Evolutionary conservation across 495 filamentous ascomycete species (phyloP).

Genomic region (Hypomontagnella monticulosa): DNA sequence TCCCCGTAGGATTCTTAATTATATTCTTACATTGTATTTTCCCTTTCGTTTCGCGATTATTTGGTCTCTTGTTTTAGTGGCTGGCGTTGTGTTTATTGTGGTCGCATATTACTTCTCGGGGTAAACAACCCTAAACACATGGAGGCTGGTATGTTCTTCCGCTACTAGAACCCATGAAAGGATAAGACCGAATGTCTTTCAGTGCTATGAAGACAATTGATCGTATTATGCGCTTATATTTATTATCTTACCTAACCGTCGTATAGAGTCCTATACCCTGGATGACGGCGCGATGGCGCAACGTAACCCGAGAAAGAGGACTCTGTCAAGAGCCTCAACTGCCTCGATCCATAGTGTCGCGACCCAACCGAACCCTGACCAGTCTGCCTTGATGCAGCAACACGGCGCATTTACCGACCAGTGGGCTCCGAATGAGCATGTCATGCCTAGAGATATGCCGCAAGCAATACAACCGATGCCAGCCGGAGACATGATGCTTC

Average conservation of each 20-base stretch:
- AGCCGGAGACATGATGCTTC: conserved; percentile 73
- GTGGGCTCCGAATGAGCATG: conserved; percentile 60
- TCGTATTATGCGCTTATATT: neutral
- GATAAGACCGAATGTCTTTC: neutral
- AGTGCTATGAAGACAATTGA: neutral
- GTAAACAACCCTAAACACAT: conserved; percentile 48
- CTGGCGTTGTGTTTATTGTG: conserved; percentile 43
- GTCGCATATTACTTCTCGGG: conserved; percentile 33
- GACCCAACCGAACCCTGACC: conserved; percentile 73
- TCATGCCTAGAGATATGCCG: conserved; percentile 55
- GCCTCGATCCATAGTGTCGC: conserved; percentile 78
- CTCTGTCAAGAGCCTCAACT: conserved; percentile 83
- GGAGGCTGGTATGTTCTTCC: conserved; percentile 36
- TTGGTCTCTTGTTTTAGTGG: conserved; percentile 4
- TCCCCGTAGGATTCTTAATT: conserved; percentile 11
- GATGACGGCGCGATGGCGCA: conserved; percentile 42
- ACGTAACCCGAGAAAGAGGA: conserved; percentile 64
- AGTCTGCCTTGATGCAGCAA: conserved; percentile 58
- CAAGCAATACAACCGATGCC: conserved; percentile 57
- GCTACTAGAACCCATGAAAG: neutral
- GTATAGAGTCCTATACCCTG: conserved; percentile 30
- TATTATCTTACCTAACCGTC: conserved; percentile 24
- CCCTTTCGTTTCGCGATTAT: conserved; percentile 18
- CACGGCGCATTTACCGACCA: conserved; percentile 64
- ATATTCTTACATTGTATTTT: conserved; percentile 27